Percentiles rank a stretch among this genome's conserved stretches.
phyloP scores from a whole-genome alignment of 1,284 basidiomycete species.

The Cutaneotrichosporon sp. region DNA sequence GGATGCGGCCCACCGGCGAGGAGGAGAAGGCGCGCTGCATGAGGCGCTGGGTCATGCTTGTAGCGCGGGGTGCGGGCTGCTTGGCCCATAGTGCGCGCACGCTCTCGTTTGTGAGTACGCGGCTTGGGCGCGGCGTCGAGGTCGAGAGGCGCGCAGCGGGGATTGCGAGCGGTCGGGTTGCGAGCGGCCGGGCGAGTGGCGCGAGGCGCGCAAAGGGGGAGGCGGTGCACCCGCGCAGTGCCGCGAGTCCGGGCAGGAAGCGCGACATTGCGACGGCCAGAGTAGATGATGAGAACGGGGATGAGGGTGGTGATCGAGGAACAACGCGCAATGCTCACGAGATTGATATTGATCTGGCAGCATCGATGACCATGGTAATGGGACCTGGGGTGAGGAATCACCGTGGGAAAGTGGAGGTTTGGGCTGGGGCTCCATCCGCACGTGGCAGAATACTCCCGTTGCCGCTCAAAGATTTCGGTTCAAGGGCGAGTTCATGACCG shows the following conservation, averaged over 20 bases:
- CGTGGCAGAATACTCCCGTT: slow-evolving; percentile 2
- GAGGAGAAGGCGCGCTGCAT: slow-evolving; percentile 10
- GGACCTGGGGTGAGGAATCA: background rate
- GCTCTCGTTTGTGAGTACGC: background rate
- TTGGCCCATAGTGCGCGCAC: background rate
- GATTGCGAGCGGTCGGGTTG: background rate
- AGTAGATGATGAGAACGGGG: too few species aligned
- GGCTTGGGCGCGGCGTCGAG: background rate
- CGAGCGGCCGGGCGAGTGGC: background rate
- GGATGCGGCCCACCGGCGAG: background rate
- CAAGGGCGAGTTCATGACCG: background rate
- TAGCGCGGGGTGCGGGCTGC: background rate
- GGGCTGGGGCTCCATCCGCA: background rate
- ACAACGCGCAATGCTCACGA: too few species aligned
- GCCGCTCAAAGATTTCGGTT: slow-evolving; percentile 17
- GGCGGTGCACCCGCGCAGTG: background rate
- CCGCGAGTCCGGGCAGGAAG: slow-evolving; percentile 9
- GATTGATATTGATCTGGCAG: too few species aligned
- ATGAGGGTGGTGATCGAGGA: too few species aligned
- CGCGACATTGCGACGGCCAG: slow-evolving; percentile 10
- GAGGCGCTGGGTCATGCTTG: background rate
- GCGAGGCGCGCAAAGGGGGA: background rate
- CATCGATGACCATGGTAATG: too few species aligned
- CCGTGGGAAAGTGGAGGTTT: slow-evolving; percentile 5
- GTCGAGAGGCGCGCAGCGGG: background rate